phyloP scores from a whole-genome alignment of 208 protist genomes.

The Trypanosoma scelopori region DNA sequence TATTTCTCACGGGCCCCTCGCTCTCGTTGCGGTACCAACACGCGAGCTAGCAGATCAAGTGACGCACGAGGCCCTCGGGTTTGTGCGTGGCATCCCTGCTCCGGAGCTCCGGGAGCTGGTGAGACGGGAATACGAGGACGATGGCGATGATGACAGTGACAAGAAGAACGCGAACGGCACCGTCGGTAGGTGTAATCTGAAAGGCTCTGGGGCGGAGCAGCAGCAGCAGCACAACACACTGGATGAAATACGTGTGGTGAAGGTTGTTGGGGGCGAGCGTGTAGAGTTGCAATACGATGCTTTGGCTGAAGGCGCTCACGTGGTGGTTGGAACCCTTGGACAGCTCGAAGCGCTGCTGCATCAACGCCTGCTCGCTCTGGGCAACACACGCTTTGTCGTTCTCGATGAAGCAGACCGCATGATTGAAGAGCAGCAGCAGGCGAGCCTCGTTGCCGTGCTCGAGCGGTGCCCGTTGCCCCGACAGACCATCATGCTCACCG shows the following conservation, averaged over 20 bases:
- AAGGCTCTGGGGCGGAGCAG: slow-evolving; percentile 1
- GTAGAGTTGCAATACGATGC: slow-evolving; percentile 54
- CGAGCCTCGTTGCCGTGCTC: slow-evolving; percentile 86
- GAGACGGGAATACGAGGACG: slow-evolving; percentile 10
- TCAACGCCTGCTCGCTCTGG: slow-evolving; percentile 63
- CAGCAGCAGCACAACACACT: slow-evolving; percentile 34
- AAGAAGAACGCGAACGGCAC: not conserved
- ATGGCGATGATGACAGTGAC: too few species aligned
- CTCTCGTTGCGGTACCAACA: slow-evolving; percentile 90
- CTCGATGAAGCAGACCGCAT: slow-evolving; percentile 98
- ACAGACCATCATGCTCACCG: slow-evolving; percentile 96
- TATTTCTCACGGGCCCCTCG: slow-evolving; percentile 76
- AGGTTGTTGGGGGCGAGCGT: slow-evolving; percentile 72
- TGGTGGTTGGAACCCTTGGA: slow-evolving; percentile 84
- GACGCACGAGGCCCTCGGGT: slow-evolving; percentile 24
- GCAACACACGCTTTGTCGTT: slow-evolving; percentile 80
- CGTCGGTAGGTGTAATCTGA: not conserved
- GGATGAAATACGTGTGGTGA: slow-evolving; percentile 65
- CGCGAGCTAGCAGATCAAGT: slow-evolving; percentile 94
- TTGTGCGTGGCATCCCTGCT: slow-evolving; percentile 12
- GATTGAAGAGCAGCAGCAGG: slow-evolving; percentile 85
- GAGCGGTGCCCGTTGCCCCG: slow-evolving; percentile 70
- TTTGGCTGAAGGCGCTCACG: slow-evolving; percentile 56
- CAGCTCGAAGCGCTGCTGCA: slow-evolving; percentile 70
- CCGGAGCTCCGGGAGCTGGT: slow-evolving; percentile 17